phyloP scores from a whole-genome alignment of 2,329 filamentous ascomycete genomes.

The Apiospora hydei region DNA sequence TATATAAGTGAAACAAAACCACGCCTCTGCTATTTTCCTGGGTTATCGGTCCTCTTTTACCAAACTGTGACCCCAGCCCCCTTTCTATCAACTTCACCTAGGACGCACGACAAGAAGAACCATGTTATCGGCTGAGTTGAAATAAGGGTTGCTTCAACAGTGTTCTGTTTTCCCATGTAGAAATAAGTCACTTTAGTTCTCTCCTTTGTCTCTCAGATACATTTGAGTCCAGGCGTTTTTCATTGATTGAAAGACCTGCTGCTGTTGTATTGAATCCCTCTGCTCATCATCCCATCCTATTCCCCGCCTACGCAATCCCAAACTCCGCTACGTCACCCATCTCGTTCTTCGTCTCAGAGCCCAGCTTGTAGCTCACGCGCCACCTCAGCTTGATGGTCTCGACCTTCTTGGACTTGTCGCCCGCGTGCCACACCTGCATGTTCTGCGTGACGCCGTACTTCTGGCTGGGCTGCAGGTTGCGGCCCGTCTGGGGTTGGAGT shows the following conservation, averaged over 20 bases:
- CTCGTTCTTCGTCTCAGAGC: constrained; percentile 72
- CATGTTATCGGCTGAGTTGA: background rate
- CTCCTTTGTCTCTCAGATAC: background rate
- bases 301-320: constrained; percentile 65
- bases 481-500: constrained; percentile 85
- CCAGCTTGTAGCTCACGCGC: constrained; percentile 82
- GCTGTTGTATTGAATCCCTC: background rate
- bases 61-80: background rate
- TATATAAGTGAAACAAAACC: background rate
- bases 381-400: constrained; percentile 87
- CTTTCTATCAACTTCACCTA: background rate
- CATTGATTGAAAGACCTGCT: background rate
- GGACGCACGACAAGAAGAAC: background rate
- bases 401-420: constrained; percentile 72
- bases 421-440: constrained; percentile 77
- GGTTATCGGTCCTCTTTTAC: too few species aligned
- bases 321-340: constrained; percentile 86
- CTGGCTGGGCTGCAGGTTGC: constrained; percentile 76
- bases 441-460: constrained; percentile 80
- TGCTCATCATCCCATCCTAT: background rate
- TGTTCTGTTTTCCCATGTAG: background rate
- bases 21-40: too few species aligned
- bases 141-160: background rate
- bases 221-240: background rate
- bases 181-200: background rate